These are phyloP conservation scores for Salix purpurea DNA, from an alignment of 345 rosid species.

Conservation along the genomic window DNA sequence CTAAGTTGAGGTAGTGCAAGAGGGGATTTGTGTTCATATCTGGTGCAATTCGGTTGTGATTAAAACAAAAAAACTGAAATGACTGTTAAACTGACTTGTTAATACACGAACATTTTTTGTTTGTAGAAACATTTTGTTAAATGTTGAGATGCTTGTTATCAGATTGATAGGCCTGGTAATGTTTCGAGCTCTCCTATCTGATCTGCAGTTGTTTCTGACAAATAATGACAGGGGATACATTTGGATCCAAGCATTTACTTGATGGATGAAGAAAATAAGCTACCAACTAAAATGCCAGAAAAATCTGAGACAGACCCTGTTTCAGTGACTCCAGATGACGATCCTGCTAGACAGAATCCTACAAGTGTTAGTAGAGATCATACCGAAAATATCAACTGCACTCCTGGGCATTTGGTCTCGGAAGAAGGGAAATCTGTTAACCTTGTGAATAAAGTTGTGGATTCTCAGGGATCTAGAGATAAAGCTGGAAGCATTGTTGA, in stretches of 20 bases:
- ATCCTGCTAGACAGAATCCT: conserved; percentile 20
- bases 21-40: background rate
- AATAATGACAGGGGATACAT: conserved; percentile 75
- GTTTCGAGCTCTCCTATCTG: background rate
- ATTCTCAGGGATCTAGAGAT: conserved; percentile 34
- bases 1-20: background rate
- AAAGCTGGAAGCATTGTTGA: conserved; percentile 36
- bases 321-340: conserved; percentile 27
- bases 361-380: conserved; percentile 26
- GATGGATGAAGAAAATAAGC: conserved; percentile 81
- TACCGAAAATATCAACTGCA: conserved; percentile 21
- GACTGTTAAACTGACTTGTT: background rate
- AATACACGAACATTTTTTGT: background rate
- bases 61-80: background rate
- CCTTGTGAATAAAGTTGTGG: conserved; percentile 30
- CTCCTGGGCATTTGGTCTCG: conserved; percentile 5
- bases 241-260: conserved; percentile 96
- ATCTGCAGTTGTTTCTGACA: conserved; percentile 9
- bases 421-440: conserved; percentile 30
- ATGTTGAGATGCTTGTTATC: conserved; percentile 3
- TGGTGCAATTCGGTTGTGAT: background rate
- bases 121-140: background rate
- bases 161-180: background rate
- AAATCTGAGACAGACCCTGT: conserved; percentile 31
- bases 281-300: conserved; percentile 38